phyloP scores from a whole-genome alignment of 2,329 filamentous ascomycete species.

The Sphaceloma murrayae region DNA sequence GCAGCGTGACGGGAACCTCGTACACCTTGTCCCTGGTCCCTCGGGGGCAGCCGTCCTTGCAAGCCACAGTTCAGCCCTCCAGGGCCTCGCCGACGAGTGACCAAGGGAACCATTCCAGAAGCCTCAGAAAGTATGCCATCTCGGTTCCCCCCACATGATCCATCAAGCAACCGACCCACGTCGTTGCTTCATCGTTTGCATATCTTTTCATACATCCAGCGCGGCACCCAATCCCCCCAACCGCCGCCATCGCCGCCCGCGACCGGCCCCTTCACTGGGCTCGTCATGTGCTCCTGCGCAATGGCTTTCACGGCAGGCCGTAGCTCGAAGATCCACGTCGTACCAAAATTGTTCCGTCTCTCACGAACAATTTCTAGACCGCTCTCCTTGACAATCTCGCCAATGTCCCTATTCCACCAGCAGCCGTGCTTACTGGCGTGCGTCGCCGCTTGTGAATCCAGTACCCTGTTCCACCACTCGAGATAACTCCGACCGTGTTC shows the following conservation, averaged over 20 bases:
- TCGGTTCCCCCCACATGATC: too few species aligned
- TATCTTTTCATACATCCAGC: constrained; percentile 15
- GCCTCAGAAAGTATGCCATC: too few species aligned
- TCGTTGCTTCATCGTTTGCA: constrained; percentile 11
- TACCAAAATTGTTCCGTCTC: constrained; percentile 40
- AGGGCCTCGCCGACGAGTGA: not conserved
- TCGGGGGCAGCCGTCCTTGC: too few species aligned
- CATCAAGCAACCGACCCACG: not conserved
- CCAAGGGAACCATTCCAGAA: too few species aligned
- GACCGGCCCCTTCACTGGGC: not conserved
- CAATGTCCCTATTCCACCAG: constrained; percentile 46
- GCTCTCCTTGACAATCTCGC: constrained; percentile 38
- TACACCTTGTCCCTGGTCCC: too few species aligned
- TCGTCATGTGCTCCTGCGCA: not conserved
- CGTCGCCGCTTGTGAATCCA: constrained; percentile 38
- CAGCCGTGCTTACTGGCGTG: constrained; percentile 43
- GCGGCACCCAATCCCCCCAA: constrained; percentile 14
- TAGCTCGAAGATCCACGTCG: constrained; percentile 42
- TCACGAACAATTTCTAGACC: constrained; percentile 40
- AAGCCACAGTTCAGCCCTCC: not conserved
- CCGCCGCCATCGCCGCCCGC: not conserved
- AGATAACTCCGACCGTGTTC: constrained; percentile 43
- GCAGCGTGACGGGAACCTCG: not conserved
- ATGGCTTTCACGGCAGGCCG: constrained; percentile 27
- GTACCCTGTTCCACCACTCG: constrained; percentile 39